These are phyloP conservation scores for Euphrasia confusa DNA, from an alignment of 257 asterid species.

Conservation along the genomic window DNA sequence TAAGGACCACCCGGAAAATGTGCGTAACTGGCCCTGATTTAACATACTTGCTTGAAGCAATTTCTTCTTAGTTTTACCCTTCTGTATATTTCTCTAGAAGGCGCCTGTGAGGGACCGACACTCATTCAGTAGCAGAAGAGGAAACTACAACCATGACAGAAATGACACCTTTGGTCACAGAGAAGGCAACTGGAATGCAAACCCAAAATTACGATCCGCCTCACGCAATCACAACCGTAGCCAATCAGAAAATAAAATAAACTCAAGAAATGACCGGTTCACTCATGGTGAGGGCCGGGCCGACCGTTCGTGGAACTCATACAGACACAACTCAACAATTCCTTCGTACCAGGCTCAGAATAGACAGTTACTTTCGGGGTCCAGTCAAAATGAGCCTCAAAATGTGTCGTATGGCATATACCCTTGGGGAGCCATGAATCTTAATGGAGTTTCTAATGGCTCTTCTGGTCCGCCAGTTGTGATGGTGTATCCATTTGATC, in stretches of 20 bases:
- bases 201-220: slow-evolving; percentile 59
- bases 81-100: slow-evolving; percentile 41
- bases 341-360: slow-evolving; percentile 62
- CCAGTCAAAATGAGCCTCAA: slow-evolving; percentile 49
- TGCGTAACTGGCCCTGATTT: no score
- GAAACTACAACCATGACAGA: slow-evolving; percentile 64
- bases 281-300: slow-evolving; percentile 51
- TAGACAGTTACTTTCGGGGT: slow-evolving; percentile 52
- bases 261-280: slow-evolving; percentile 59
- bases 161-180: slow-evolving; percentile 58
- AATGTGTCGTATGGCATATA: slow-evolving; percentile 52
- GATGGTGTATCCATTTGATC: slow-evolving; percentile 75
- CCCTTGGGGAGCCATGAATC: slow-evolving; percentile 46
- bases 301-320: slow-evolving; percentile 61
- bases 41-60: background rate
- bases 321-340: slow-evolving; percentile 32
- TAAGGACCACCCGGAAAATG: no score
- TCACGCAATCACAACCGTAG: slow-evolving; percentile 52
- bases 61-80: slow-evolving; percentile 3
- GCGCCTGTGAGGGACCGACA: slow-evolving; percentile 61
- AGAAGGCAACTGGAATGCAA: slow-evolving; percentile 74
- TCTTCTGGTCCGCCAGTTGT: slow-evolving; percentile 53
- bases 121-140: slow-evolving; percentile 67
- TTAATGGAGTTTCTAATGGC: slow-evolving; percentile 59
- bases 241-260: slow-evolving; percentile 48